phyloP scores from a whole-genome alignment of 768 basidiomycete species.

The Mycena albidolilacea region DNA sequence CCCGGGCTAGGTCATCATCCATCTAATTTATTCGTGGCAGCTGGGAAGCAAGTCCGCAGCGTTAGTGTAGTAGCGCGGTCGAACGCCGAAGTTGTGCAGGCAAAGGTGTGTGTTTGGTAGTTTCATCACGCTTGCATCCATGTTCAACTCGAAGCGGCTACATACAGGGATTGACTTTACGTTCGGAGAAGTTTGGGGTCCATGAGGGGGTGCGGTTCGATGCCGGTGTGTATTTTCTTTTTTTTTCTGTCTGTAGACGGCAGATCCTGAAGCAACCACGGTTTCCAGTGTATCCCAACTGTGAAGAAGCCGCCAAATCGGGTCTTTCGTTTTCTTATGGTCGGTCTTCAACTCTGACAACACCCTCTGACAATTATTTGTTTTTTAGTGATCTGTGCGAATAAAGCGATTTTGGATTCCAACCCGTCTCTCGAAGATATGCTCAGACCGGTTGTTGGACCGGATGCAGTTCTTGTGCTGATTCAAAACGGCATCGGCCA shows the following conservation, averaged over 20 bases:
- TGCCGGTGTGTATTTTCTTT: constrained; percentile 1
- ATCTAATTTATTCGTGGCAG: neutral
- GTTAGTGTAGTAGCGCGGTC: constrained; percentile 33
- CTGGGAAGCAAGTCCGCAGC: constrained; percentile 23
- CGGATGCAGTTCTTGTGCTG: constrained; percentile 23
- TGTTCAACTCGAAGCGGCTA: too few species aligned
- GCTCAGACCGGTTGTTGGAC: constrained; percentile 19
- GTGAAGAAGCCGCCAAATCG: constrained; percentile 30
- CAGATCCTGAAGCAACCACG: neutral
- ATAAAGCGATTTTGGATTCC: constrained; percentile 29
- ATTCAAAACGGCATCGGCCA: constrained; percentile 34
- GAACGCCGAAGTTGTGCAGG: constrained; percentile 9
- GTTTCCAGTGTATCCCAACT: constrained; percentile 20
- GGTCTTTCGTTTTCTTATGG: constrained; percentile 30
- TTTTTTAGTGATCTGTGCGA: constrained; percentile 24
- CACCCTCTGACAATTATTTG: neutral
- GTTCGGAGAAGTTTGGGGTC: constrained; percentile 25
- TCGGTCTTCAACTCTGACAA: neutral
- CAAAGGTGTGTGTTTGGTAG: constrained; percentile 7
- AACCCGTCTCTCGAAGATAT: constrained; percentile 23
- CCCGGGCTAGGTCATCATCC: too few species aligned
- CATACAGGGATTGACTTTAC: constrained; percentile 25
- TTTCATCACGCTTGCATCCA: neutral
- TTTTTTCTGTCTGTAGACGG: neutral
- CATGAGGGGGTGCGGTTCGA: constrained; percentile 28